Evolutionary conservation across 345 rosid species (phyloP).

Genomic region (Salix viminalis): DNA sequence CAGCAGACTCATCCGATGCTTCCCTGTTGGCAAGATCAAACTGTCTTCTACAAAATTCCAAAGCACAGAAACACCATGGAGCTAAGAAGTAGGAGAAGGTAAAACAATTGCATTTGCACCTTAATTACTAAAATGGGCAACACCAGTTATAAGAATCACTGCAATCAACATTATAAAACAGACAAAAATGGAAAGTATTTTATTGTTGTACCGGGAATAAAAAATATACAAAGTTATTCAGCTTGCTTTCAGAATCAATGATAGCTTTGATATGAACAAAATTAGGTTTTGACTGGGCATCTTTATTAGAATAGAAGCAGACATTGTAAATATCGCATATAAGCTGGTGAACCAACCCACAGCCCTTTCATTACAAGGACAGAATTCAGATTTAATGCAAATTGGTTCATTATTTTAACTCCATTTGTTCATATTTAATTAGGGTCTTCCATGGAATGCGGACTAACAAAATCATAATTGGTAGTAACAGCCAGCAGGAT

Average conservation of each 20-base stretch:
- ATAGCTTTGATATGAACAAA: neutral
- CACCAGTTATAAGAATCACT: neutral
- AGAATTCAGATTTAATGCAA: neutral
- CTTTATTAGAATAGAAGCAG: neutral
- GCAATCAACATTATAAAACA: neutral
- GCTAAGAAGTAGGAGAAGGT: neutral
- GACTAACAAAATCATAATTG: neutral
- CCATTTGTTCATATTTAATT: neutral
- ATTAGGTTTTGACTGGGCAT: neutral
- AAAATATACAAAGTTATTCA: neutral
- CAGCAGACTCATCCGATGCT: conserved; percentile 96
- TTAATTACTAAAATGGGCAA: neutral
- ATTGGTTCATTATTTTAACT: neutral
- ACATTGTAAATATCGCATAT: neutral
- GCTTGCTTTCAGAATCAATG: neutral
- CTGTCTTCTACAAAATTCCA: conserved; percentile 53
- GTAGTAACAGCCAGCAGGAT: neutral
- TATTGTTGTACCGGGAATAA: neutral
- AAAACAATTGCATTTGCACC: neutral
- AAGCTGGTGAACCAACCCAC: neutral
- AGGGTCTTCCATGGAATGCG: neutral
- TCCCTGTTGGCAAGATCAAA: conserved; percentile 89
- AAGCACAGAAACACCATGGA: neutral
- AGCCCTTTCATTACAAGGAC: neutral
- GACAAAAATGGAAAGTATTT: neutral